Base-by-base conservation (phyloP, 78 protist genomes). In the Dictyostelium firmibasis region DNA sequence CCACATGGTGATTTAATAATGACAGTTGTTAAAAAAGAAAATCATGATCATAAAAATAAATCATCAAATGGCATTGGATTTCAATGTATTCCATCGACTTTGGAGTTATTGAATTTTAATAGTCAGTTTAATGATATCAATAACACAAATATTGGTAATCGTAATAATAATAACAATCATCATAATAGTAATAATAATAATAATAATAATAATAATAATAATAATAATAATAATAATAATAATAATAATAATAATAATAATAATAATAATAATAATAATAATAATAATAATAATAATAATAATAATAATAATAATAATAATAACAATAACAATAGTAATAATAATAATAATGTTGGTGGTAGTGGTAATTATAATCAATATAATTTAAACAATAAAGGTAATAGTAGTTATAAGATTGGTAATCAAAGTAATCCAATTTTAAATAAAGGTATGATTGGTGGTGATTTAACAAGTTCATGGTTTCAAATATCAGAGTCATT, bases 1-100 rank as follows among this genome's bases (percentile, higher is more conserved):
- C 94, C 94, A 29, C 67, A 64, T 27, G 94, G 94, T 35, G 87
- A 89, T 81, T 35, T 78, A 29, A 81, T 89, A 20, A 89, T 89
- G 94, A 67, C 31, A 1, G 50, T 89, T 4, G 94, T 89, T n/a
- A 78, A 43, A 47, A 53, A 27, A 3, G 94, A 89, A 25, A 81
- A 81, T 50, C 87, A 78, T 44, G 94, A 89, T 47, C 72, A 69
- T 11, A 60, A 67, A 6, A 47, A 62, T 18, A 64, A 64, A 20
- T 16, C 38, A 11, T 41, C 83, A 7, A 89, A 89, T 89, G 94
- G 94, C 31, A 81, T 89, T 31, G 94, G 94, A 69, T 29, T 81
- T 44, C 87, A 69, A 81, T 43, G 50, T 14, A 81, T 89, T 14
- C 53, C 89, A 47, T 84, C 89, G 33, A 67, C 47, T 38, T 41